phyloP scores from a whole-genome alignment of 2,329 filamentous ascomycete species.

The Aspergillus terreus region DNA sequence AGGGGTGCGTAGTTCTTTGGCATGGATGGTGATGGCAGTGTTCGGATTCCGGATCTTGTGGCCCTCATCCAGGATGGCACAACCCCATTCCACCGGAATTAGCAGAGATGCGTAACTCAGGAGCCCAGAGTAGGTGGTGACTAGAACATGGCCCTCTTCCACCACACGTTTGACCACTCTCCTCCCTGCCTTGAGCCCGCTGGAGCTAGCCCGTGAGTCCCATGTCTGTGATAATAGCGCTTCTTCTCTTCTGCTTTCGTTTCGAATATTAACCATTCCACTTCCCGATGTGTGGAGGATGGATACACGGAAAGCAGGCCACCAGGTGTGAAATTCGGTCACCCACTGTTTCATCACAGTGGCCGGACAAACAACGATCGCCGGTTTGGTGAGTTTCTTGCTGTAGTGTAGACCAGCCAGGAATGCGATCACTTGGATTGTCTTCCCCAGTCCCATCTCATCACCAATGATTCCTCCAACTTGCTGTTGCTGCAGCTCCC shows the following conservation, averaged over 20 bases:
- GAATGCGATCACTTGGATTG: slow-evolving; percentile 75
- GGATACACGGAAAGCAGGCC: slow-evolving; percentile 95
- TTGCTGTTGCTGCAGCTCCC: slow-evolving; percentile 82
- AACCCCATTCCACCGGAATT: slow-evolving; percentile 82
- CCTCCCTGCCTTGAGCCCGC: slow-evolving; percentile 66
- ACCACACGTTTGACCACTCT: slow-evolving; percentile 79
- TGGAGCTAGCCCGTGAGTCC: slow-evolving; percentile 36
- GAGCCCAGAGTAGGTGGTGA: slow-evolving; percentile 94
- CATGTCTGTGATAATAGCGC: slow-evolving; percentile 57
- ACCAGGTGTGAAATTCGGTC: slow-evolving; percentile 97
- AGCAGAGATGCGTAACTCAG: slow-evolving; percentile 84
- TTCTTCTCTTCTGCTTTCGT: slow-evolving; percentile 60
- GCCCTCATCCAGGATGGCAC: slow-evolving; percentile 91
- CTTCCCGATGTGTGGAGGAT: slow-evolving; percentile 94
- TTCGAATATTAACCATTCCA: slow-evolving; percentile 80
- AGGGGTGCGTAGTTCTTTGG: slow-evolving; percentile 86
- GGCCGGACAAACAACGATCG: slow-evolving; percentile 88
- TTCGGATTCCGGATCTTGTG: slow-evolving; percentile 98
- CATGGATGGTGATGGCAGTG: slow-evolving; percentile 88
- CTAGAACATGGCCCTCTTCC: slow-evolving; percentile 81
- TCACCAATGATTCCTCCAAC: slow-evolving; percentile 95
- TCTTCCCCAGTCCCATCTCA: slow-evolving; percentile 99
- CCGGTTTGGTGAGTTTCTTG: slow-evolving; percentile 74
- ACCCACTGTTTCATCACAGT: slow-evolving; percentile 98
- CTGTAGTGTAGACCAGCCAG: slow-evolving; percentile 91